Evolutionary conservation across 1,284 basidiomycete species (phyloP).

Genomic region (Ustilago vetiveriae): DNA sequence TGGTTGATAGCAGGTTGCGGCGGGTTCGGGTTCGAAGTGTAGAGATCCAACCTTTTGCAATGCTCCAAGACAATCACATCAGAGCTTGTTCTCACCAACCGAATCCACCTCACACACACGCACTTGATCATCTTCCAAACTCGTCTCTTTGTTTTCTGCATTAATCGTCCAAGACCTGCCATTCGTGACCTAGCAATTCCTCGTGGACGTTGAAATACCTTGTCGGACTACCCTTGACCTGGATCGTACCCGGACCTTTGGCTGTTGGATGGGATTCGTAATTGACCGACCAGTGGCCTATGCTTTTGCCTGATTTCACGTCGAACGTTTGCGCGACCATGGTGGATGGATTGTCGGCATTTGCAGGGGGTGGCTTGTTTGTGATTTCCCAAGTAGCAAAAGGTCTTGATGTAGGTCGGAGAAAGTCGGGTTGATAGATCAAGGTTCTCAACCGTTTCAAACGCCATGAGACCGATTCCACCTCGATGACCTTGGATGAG

Average conservation of each 20-base stretch:
- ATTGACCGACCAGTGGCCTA: conserved; percentile 80
- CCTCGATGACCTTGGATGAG: conserved; percentile 7
- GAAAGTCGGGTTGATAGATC: conserved; percentile 79
- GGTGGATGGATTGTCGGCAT: background rate
- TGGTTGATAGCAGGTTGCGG: too few relatives aligned
- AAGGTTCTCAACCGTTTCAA: conserved; percentile 74
- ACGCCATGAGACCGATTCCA: conserved; percentile 76
- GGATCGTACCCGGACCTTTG: conserved; percentile 30
- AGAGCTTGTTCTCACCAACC: too few relatives aligned
- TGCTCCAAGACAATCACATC: too few relatives aligned
- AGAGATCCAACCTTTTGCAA: too few relatives aligned
- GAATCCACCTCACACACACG: too few relatives aligned
- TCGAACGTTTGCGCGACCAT: conserved; percentile 59
- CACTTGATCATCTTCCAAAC: too few relatives aligned
- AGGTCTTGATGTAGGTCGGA: conserved; percentile 76
- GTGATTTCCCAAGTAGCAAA: conserved; percentile 76
- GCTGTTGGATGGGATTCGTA: conserved; percentile 74
- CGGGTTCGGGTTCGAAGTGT: too few relatives aligned
- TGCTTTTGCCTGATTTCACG: conserved; percentile 72
- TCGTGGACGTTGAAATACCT: conserved; percentile 86
- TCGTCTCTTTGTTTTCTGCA: too few relatives aligned
- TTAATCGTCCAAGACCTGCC: conserved; percentile 61
- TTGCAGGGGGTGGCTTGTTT: conserved; percentile 20
- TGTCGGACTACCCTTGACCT: conserved; percentile 46
- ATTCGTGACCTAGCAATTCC: conserved; percentile 73